Evolutionary conservation across 768 basidiomycete genomes (phyloP).

Genomic region (Hortiboletus campestris): DNA sequence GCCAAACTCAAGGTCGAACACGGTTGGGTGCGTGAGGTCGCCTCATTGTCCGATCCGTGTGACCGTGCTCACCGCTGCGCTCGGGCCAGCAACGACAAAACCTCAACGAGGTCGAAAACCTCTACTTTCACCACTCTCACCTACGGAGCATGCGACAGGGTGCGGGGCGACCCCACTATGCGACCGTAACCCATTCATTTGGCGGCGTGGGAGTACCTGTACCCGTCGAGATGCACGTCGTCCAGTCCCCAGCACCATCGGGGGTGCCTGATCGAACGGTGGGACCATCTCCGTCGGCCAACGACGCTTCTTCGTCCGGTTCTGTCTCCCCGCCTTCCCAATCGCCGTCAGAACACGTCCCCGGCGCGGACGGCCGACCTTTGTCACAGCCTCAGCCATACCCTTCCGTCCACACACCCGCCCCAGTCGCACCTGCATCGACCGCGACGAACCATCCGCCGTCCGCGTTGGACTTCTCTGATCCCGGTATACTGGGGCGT

Average conservation of each 20-base stretch:
- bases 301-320: background rate
- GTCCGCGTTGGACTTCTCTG: slow-evolving; percentile 19
- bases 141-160: slow-evolving; percentile 32
- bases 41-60: background rate
- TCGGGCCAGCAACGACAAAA: slow-evolving; percentile 65
- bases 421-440: too few relatives aligned
- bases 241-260: slow-evolving; percentile 15
- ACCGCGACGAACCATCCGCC: background rate
- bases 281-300: slow-evolving; percentile 7
- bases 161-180: slow-evolving; percentile 18
- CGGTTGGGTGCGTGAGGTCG: slow-evolving; percentile 56
- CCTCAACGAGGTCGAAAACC: slow-evolving; percentile 78
- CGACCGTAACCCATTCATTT: background rate
- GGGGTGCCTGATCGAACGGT: slow-evolving; percentile 13
- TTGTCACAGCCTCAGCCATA: slow-evolving; percentile 1
- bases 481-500: slow-evolving; percentile 23
- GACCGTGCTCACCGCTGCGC: background rate
- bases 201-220: background rate
- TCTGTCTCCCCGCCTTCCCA: slow-evolving; percentile 4
- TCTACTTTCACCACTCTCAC: slow-evolving; percentile 76
- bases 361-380: background rate
- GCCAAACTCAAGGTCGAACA: slow-evolving; percentile 77
- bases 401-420: background rate
- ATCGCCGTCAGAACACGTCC: slow-evolving; percentile 2
- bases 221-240: slow-evolving; percentile 4